Evolutionary conservation across 352 stramenopile genomes (phyloP), one percentile per base, ranked within the genome.

Genomic region (Phytophthora nicotianae): DNA sequence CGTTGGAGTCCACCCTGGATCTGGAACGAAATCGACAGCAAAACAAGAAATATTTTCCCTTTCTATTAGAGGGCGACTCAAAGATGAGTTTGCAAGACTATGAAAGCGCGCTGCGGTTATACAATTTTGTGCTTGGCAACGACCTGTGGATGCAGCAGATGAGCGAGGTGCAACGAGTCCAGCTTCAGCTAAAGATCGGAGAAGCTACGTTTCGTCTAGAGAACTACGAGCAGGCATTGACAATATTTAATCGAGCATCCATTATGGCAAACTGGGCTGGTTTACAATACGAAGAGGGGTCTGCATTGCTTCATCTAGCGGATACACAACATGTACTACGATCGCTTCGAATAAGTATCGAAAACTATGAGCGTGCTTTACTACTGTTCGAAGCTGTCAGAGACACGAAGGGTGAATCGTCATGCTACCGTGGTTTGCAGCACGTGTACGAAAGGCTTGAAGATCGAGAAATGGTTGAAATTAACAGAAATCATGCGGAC

Each of bases 351-450:
- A 70, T 77, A 20, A 80, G 77, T 19, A 75, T 92, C 2, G 67
- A 88, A 10, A 68, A 70, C 40, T 91, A 87, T 35, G 81, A 91
- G 21, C 68, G 58, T 27, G 77, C 81, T 0, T 51, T 91, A 3
- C 10, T 81, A 4, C 65, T 75, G 9, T 91, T 90, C 37, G 80
- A 91, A 46, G 64, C 71, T 40, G 23, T 76, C 3, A 62, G 68
- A 2, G 73, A 90, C 58, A 52, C 57, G 8, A 60, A 72, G 42
- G 83, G 81, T 1, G 60, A 92, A 45, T 33, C 88, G 5, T 37
- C 51, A 2, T 90, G 79, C 56, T 90, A 89, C 42, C 75, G 79
- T 17, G 80, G 81, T 4, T 58, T 92, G 8, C 72, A 92, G n/a
- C 49, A 50, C 2, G 49, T 65, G 3, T 88, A 85, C 52, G 19